These are phyloP conservation scores for Cichorium intybus DNA, from an alignment of 140 eudicot species.

Conservation along the genomic window DNA sequence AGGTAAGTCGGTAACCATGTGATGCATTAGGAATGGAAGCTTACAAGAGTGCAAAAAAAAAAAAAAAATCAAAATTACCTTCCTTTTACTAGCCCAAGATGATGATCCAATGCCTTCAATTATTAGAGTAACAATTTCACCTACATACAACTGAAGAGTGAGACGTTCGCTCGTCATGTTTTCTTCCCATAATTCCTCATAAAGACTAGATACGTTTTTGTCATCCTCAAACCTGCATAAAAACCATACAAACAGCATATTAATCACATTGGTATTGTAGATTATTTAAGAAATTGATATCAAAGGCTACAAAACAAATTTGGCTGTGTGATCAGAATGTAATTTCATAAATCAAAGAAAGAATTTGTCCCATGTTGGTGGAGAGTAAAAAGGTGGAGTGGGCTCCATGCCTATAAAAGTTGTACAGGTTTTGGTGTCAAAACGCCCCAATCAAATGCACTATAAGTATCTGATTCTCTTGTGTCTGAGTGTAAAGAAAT, in stretches of 20 bases:
- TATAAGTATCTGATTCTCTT: too few relatives aligned
- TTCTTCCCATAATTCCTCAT: constrained; percentile 96
- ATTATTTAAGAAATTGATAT: too few relatives aligned
- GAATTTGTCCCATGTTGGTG: too few relatives aligned
- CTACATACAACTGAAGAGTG: constrained; percentile 78
- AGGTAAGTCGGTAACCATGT: background rate
- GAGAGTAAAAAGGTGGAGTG: too few relatives aligned
- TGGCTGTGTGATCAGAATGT: background rate
- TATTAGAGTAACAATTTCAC: constrained; percentile 74
- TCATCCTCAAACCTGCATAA: constrained; percentile 89
- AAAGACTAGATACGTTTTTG: constrained; percentile 70
- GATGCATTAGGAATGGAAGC: constrained; percentile 7
- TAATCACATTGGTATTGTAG: background rate
- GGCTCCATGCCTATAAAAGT: too few relatives aligned
- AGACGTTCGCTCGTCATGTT: constrained; percentile 87
- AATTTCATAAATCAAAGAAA: background rate
- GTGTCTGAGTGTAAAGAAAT: too few relatives aligned
- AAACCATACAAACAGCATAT: constrained; percentile 10
- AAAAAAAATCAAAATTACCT: constrained; percentile 39
- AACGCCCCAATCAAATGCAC: too few relatives aligned
- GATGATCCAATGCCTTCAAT: constrained; percentile 74
- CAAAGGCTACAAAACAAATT: background rate
- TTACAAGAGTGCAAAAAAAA: background rate
- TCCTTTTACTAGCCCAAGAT: constrained; percentile 84
- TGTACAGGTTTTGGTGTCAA: too few relatives aligned